Conservation (phyloP, 2,329 filamentous ascomycete genomes). For the Botrytis galanthina region DNA sequence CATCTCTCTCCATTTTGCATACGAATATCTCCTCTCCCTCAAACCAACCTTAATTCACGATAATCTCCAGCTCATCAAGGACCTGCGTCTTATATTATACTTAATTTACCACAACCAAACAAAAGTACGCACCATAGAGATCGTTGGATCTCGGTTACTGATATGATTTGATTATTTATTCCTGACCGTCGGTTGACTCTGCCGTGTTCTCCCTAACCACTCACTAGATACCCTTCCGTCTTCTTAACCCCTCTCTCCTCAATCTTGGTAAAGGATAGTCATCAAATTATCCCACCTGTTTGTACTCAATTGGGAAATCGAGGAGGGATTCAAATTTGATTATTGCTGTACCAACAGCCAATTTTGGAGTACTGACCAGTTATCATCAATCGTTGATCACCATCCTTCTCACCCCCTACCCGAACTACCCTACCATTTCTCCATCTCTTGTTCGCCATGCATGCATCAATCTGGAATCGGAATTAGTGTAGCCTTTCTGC, state of each 20-base stretch:
- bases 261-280: not conserved
- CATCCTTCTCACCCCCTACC: not conserved
- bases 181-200: slow-evolving; percentile 6
- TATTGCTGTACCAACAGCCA: slow-evolving; percentile 9
- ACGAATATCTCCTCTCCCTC: not conserved
- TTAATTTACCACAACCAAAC: slow-evolving; percentile 3
- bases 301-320: not conserved
- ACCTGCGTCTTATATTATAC: not conserved
- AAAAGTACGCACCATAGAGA: not conserved
- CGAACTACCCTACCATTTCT: slow-evolving; percentile 11
- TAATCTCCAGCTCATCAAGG: slow-evolving; percentile 1
- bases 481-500: not conserved
- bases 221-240: not conserved
- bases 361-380: not conserved
- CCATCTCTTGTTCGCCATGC: slow-evolving; percentile 9
- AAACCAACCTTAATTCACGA: slow-evolving; percentile 3
- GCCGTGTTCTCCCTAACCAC: slow-evolving; percentile 5
- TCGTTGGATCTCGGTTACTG: slow-evolving; percentile 6
- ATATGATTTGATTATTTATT: slow-evolving; percentile 3
- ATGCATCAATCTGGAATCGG: slow-evolving; percentile 3
- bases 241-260: slow-evolving; percentile 1
- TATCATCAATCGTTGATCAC: not conserved
- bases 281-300: not conserved
- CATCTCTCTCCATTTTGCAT: not conserved
- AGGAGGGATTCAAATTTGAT: slow-evolving; percentile 1